These are phyloP conservation scores for Colletotrichum agaves DNA, from an alignment of 2,329 filamentous ascomycete genomes.

Conservation along the genomic window DNA sequence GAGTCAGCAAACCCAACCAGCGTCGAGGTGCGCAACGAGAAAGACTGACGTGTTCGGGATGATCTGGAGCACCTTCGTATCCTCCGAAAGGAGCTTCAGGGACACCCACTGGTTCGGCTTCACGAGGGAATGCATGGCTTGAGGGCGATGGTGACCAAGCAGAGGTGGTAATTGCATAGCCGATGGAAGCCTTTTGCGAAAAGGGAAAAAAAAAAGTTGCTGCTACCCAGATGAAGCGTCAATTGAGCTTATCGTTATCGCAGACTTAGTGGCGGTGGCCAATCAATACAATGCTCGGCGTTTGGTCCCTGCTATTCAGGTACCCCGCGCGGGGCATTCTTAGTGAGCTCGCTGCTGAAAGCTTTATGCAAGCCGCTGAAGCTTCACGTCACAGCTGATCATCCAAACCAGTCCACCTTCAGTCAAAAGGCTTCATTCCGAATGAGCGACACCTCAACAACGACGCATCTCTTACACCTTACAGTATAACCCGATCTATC, in stretches of 20 bases:
- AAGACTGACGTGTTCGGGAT: constrained; percentile 67
- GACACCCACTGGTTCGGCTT: constrained; percentile 70
- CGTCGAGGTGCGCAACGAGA: constrained; percentile 15
- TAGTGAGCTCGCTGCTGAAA: not conserved
- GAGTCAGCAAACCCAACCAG: not conserved
- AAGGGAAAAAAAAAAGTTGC: constrained; percentile 13
- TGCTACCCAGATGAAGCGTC: not conserved
- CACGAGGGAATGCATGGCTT: constrained; percentile 55
- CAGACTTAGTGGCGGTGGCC: not conserved
- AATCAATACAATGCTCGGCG: not conserved
- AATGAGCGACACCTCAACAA: too few species aligned
- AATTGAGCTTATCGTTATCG: constrained; percentile 33
- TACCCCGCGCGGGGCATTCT: constrained; percentile 38
- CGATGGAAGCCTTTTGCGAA: constrained; percentile 10
- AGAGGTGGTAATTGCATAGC: not conserved
- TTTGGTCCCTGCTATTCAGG: not conserved
- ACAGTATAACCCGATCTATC: too few species aligned
- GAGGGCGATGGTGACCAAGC: not conserved
- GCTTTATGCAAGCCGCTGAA: not conserved
- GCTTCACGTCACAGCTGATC: not conserved
- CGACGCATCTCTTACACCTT: too few species aligned
- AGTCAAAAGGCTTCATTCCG: too few species aligned
- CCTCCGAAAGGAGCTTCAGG: constrained; percentile 68
- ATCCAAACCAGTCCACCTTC: not conserved
- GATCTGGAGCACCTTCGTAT: constrained; percentile 66